These are phyloP conservation scores for Zea luxurians DNA, from an alignment of 176 grass and related monocot species.

Conservation along the genomic window DNA sequence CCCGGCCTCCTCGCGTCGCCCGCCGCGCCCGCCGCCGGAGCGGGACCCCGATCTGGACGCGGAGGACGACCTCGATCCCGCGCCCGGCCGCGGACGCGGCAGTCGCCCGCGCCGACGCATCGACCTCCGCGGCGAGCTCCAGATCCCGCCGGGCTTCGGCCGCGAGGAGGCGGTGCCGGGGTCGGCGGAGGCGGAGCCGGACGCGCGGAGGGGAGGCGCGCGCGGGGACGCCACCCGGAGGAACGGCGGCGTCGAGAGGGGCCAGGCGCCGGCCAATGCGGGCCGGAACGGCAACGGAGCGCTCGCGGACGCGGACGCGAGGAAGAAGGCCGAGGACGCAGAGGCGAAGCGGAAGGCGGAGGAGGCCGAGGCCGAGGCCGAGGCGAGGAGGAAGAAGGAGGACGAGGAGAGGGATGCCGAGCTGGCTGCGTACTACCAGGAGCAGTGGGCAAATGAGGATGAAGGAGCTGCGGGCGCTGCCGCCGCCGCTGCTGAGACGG, in stretches of 20 bases:
- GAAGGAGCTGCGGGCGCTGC: constrained; percentile 35
- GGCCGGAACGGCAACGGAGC: constrained; percentile 39
- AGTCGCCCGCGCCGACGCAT: constrained; percentile 35
- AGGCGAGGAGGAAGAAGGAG: constrained; percentile 49
- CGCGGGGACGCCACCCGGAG: constrained; percentile 39
- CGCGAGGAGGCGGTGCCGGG: not conserved
- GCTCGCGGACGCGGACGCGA: too few relatives aligned
- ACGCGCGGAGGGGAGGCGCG: constrained; percentile 19
- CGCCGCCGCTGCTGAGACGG: constrained; percentile 19
- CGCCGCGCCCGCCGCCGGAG: constrained; percentile 11
- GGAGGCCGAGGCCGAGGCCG: too few relatives aligned
- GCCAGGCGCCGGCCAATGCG: constrained; percentile 27
- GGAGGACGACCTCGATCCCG: constrained; percentile 21
- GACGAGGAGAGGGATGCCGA: constrained; percentile 53
- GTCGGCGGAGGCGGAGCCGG: not conserved
- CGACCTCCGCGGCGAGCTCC: constrained; percentile 58
- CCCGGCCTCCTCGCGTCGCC: constrained; percentile 21
- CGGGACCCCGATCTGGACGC: constrained; percentile 9
- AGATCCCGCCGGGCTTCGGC: constrained; percentile 39
- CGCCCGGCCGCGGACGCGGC: not conserved
- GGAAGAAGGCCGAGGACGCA: too few relatives aligned
- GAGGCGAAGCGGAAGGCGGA: too few relatives aligned
- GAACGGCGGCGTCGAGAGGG: constrained; percentile 40
- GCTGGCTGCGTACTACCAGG: constrained; percentile 49
- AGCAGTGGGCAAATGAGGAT: constrained; percentile 41